Conservation (phyloP, 2,329 filamentous ascomycete genomes). For the Thelonectria blattea region DNA sequence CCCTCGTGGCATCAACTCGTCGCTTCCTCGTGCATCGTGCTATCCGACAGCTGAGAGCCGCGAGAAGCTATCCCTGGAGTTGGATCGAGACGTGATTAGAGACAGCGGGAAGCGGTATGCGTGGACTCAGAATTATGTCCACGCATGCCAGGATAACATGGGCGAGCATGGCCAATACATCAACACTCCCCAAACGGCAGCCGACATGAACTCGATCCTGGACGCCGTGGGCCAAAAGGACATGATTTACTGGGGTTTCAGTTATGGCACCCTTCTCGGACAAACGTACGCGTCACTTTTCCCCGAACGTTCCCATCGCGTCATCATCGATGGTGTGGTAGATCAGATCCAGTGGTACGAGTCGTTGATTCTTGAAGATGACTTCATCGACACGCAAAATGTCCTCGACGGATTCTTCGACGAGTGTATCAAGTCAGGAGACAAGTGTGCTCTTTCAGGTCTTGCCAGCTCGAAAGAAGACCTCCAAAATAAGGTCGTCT, state of each 20-base stretch:
- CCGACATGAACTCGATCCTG: constrained; percentile 58
- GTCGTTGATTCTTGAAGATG: constrained; percentile 33
- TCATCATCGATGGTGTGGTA: constrained; percentile 47
- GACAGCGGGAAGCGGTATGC: constrained; percentile 49
- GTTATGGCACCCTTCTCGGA: constrained; percentile 51
- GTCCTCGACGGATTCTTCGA: constrained; percentile 43
- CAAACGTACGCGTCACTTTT: constrained; percentile 49
- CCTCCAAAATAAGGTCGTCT: constrained; percentile 42
- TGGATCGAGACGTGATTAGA: constrained; percentile 35
- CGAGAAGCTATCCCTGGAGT: constrained; percentile 31
- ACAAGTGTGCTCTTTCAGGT: constrained; percentile 50
- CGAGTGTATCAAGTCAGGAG: constrained; percentile 50
- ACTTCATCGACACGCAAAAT: constrained; percentile 40
- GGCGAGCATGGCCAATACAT: constrained; percentile 52
- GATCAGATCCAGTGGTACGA: constrained; percentile 45
- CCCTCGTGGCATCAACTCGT: constrained; percentile 50
- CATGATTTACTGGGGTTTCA: constrained; percentile 50
- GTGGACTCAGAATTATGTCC: constrained; percentile 49
- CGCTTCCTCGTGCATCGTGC: constrained; percentile 44
- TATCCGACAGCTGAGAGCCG: constrained; percentile 46
- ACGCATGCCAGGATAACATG: constrained; percentile 51
- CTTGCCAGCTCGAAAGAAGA: constrained; percentile 45
- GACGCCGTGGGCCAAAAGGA: constrained; percentile 45
- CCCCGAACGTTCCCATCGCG: constrained; percentile 41
- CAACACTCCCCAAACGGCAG: constrained; percentile 57